Conservation (phyloP, 2,329 filamentous ascomycete species). For the Botrytis cinerea region DNA sequence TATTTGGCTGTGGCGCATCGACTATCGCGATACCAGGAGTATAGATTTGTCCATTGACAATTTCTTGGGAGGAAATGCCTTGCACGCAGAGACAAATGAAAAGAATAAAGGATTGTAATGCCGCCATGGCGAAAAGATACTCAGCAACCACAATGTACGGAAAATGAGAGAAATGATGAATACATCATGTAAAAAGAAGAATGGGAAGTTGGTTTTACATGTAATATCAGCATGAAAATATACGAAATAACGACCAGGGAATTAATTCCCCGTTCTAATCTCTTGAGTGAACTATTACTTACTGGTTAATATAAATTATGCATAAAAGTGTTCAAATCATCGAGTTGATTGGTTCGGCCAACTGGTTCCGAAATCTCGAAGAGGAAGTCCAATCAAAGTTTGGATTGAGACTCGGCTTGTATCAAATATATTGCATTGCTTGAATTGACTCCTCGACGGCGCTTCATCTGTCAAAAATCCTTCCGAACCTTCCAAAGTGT, state of each 20-base stretch:
- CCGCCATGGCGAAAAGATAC: constrained; percentile 15
- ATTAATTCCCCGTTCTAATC: constrained; percentile 12
- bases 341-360: constrained; percentile 4
- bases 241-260: constrained; percentile 20
- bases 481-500: not conserved
- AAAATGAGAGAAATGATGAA: not conserved
- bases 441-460: not conserved
- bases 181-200: constrained; percentile 17
- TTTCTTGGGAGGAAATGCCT: constrained; percentile 50
- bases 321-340: constrained; percentile 24
- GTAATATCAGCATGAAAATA: constrained; percentile 21
- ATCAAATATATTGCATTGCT: constrained; percentile 29
- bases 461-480: not conserved
- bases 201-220: constrained; percentile 8
- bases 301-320: constrained; percentile 23
- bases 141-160: not conserved
- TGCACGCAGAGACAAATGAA: constrained; percentile 29
- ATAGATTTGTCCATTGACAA: constrained; percentile 66
- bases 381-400: not conserved
- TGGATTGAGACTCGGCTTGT: constrained; percentile 27
- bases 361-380: not conserved
- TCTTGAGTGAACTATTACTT: not conserved
- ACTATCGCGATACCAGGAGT: constrained; percentile 69
- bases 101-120: constrained; percentile 28
- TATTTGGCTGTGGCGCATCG: constrained; percentile 65